A percentile compares a stretch with the other conserved stretches of the same genome.
These are phyloP conservation scores for Tremella yokohamensis DNA, from an alignment of 768 basidiomycete genomes.

Conservation along the genomic window DNA sequence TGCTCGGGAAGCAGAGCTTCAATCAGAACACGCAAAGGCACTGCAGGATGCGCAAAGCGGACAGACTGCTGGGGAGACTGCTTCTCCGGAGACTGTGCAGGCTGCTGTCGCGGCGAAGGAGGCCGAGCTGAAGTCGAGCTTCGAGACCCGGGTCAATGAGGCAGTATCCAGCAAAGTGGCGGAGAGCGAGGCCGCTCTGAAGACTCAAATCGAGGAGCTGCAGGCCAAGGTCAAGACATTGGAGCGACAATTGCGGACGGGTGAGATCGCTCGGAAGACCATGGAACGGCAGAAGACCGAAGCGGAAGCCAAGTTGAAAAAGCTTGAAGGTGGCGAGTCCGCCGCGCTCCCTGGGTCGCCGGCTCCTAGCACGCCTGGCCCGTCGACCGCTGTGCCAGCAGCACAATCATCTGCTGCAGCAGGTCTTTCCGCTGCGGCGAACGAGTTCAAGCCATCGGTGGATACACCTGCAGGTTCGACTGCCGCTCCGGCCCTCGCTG, in stretches of 20 bases:
- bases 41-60: slow-evolving; percentile 19
- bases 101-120: slow-evolving; percentile 22
- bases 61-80: background rate
- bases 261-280: slow-evolving; percentile 41
- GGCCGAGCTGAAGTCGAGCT: slow-evolving; percentile 19
- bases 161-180: slow-evolving; percentile 15
- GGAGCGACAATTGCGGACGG: slow-evolving; percentile 37
- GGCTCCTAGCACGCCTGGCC: background rate
- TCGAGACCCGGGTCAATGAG: slow-evolving; percentile 25
- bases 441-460: slow-evolving; percentile 17
- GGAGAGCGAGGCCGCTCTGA: slow-evolving; percentile 21
- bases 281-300: slow-evolving; percentile 40
- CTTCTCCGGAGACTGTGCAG: slow-evolving; percentile 1
- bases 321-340: slow-evolving; percentile 23
- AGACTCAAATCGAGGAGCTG: slow-evolving; percentile 29
- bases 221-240: slow-evolving; percentile 32
- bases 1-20: slow-evolving; percentile 36
- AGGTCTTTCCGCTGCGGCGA: slow-evolving; percentile 18
- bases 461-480: slow-evolving; percentile 11
- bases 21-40: slow-evolving; percentile 19
- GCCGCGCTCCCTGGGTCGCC: background rate
- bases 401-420: background rate
- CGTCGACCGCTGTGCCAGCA: slow-evolving; percentile 4
- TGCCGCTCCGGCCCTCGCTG: slow-evolving; percentile 5
- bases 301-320: slow-evolving; percentile 30